phyloP scores from a whole-genome alignment of 108 stramenopile genomes.

The Seminavis robusta region DNA sequence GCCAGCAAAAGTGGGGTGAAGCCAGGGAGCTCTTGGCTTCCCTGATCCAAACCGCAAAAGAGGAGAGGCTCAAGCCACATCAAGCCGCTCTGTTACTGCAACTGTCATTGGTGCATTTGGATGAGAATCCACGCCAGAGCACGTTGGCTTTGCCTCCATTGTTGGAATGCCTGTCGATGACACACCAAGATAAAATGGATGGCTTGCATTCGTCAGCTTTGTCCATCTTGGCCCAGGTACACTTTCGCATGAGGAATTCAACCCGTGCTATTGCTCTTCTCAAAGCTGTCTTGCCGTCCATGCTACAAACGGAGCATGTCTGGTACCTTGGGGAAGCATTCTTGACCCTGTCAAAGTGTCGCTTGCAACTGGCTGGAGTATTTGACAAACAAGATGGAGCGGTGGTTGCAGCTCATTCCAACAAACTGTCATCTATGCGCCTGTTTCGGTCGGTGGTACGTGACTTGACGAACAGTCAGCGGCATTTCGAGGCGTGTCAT shows the following conservation, averaged over 20 bases:
- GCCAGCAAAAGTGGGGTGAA: slow-evolving; percentile 23
- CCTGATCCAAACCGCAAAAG: slow-evolving; percentile 9
- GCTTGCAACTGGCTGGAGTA: slow-evolving; percentile 36
- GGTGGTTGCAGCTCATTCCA: neutral
- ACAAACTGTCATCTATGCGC: slow-evolving; percentile 19
- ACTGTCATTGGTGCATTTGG: slow-evolving; percentile 49
- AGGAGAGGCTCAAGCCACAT: slow-evolving; percentile 30
- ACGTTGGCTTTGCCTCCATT: slow-evolving; percentile 45
- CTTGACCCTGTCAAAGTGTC: slow-evolving; percentile 67
- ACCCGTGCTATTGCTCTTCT: slow-evolving; percentile 59
- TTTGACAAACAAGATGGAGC: slow-evolving; percentile 6
- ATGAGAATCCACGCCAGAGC: slow-evolving; percentile 26
- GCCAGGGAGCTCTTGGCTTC: slow-evolving; percentile 19
- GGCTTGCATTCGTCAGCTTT: slow-evolving; percentile 70
- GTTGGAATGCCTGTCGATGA: slow-evolving; percentile 63
- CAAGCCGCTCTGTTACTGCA: slow-evolving; percentile 51
- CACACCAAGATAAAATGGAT: slow-evolving; percentile 56
- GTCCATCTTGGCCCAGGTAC: slow-evolving; percentile 51
- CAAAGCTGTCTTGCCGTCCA: slow-evolving; percentile 45
- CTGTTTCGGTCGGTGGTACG: too few relatives aligned
- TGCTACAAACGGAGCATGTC: slow-evolving; percentile 66
- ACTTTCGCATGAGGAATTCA: slow-evolving; percentile 46
- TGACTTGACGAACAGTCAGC: slow-evolving; percentile 15
- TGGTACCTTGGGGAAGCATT: slow-evolving; percentile 70
- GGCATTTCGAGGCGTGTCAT: slow-evolving; percentile 46